Percentiles rank a stretch among this genome's conserved stretches.
These are phyloP conservation scores for Linderniella brevidens DNA, from an alignment of 257 asterid species.

Conservation along the genomic window DNA sequence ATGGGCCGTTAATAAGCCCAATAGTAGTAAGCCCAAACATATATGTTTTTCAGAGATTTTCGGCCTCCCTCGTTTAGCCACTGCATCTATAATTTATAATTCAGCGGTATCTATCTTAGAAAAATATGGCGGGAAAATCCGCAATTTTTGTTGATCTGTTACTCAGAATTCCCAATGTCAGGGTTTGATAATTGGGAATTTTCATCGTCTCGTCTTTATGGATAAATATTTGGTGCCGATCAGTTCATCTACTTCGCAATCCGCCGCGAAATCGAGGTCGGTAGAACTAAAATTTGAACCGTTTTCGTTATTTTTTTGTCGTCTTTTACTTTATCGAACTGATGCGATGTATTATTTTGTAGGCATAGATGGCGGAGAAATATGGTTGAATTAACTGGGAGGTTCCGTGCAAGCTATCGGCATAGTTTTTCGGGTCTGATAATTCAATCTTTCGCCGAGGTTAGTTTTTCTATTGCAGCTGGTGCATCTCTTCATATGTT, in stretches of 20 bases:
- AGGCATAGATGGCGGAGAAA: conserved; percentile 65
- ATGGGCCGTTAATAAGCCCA: too few relatives aligned
- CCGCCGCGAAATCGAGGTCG: conserved; percentile 28
- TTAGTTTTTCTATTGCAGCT: conserved; percentile 3
- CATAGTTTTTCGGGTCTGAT: conserved; percentile 34
- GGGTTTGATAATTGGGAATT: too few relatives aligned
- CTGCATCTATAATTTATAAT: too few relatives aligned
- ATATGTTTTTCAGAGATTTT: too few relatives aligned
- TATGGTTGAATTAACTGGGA: conserved; percentile 53
- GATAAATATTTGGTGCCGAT: conserved; percentile 36
- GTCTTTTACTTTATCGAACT: not conserved
- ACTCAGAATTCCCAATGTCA: too few relatives aligned
- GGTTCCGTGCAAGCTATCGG: conserved; percentile 36
- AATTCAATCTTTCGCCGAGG: conserved; percentile 64
- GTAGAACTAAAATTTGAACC: conserved; percentile 5
- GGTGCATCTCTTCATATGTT: too few relatives aligned
- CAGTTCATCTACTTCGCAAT: conserved; percentile 18
- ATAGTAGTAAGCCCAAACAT: too few relatives aligned
- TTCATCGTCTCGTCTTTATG: conserved; percentile 18
- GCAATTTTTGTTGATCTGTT: too few relatives aligned
- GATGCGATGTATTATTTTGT: conserved; percentile 1
- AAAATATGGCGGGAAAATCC: too few relatives aligned
- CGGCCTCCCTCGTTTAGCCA: too few relatives aligned
- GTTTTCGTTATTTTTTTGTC: not conserved
- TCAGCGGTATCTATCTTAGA: too few relatives aligned